phyloP scores from a whole-genome alignment of 2,329 filamentous ascomycete species.

The Cladophialophora carrionii region DNA sequence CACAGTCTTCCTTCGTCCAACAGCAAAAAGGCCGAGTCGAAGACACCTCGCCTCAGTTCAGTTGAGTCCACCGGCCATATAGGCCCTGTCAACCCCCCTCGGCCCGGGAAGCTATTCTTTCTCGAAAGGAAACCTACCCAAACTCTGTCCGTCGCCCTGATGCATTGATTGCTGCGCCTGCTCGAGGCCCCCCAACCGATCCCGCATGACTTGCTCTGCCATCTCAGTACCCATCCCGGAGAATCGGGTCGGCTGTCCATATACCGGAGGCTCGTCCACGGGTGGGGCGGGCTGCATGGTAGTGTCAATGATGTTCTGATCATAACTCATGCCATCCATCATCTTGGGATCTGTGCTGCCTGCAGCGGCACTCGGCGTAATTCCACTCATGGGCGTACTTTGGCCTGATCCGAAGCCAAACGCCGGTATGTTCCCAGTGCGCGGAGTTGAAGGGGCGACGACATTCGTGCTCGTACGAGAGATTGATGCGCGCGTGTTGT shows the following conservation, averaged over 20 bases:
- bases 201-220: constrained; percentile 67
- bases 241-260: constrained; percentile 32
- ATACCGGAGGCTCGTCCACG: constrained; percentile 42
- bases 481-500: constrained; percentile 46
- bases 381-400: constrained; percentile 49
- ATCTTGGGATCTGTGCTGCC: constrained; percentile 61
- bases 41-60: not conserved
- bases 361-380: constrained; percentile 51
- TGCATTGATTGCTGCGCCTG: constrained; percentile 33
- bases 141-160: constrained; percentile 26
- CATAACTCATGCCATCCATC: constrained; percentile 69
- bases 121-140: constrained; percentile 39
- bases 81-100: not conserved
- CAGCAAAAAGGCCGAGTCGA: not conserved
- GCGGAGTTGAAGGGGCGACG: constrained; percentile 43
- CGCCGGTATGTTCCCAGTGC: constrained; percentile 26
- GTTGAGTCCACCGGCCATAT: not conserved
- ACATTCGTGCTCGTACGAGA: constrained; percentile 45
- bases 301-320: constrained; percentile 66
- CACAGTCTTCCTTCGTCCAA: not conserved
- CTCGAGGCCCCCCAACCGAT: constrained; percentile 60
- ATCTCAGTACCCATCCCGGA: constrained; percentile 53
- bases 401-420: constrained; percentile 37
- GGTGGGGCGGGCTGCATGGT: constrained; percentile 63
- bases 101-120: constrained; percentile 27